phyloP scores from a whole-genome alignment of 2,329 filamentous ascomycete genomes.

The Acarospora socialis region DNA sequence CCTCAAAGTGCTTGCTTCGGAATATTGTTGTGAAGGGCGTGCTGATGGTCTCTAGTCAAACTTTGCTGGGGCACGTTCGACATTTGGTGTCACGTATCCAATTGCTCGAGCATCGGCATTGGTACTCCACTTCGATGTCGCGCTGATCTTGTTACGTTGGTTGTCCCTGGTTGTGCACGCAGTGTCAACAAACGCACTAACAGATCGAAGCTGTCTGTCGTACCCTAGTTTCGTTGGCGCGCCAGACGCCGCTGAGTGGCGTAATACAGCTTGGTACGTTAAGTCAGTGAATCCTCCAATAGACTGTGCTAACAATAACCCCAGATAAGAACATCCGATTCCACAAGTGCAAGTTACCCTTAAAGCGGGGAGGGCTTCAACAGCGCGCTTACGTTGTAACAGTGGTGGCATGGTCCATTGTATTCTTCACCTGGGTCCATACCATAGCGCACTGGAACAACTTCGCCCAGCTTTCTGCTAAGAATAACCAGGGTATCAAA shows the following conservation, averaged over 20 bases:
- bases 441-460: constrained; percentile 82
- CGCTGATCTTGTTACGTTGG: constrained; percentile 56
- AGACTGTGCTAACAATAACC: constrained; percentile 1
- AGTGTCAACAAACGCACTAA: background rate
- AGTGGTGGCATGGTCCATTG: constrained; percentile 68
- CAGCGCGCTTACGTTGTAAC: constrained; percentile 1
- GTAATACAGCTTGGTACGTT: constrained; percentile 56
- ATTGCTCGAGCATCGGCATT: constrained; percentile 64
- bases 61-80: constrained; percentile 48
- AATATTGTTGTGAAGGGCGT: constrained; percentile 1
- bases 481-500: constrained; percentile 63
- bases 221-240: constrained; percentile 65
- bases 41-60: no score
- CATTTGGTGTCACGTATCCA: constrained; percentile 61
- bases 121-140: constrained; percentile 68
- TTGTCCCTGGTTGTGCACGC: background rate
- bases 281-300: no score
- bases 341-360: constrained; percentile 45
- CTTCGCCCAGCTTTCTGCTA: constrained; percentile 59
- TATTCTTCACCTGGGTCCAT: constrained; percentile 79
- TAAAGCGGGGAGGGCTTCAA: background rate
- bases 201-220: constrained; percentile 49
- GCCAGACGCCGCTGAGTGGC: constrained; percentile 69
- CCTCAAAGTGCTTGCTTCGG: constrained; percentile 47
- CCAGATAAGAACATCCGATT: constrained; percentile 75